Evolutionary conservation across 305 asterid genomes (phyloP), one percentile per base, ranked within the genome.

Genomic region (Fraxinus greggii): DNA sequence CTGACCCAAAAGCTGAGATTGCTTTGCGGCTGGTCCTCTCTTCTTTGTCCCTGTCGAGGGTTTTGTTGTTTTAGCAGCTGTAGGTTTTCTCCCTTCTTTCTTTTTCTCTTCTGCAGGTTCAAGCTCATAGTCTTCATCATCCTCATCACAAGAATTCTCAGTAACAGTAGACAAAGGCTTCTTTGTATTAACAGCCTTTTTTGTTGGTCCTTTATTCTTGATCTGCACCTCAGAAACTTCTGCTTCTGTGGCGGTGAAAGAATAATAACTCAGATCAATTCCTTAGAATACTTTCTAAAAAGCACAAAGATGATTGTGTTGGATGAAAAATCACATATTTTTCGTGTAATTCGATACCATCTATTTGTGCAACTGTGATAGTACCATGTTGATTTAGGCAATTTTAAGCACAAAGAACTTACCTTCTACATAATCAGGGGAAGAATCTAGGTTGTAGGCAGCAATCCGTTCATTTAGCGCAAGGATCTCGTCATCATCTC

Each of bases 351-450:
- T 23, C 32, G 4, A 19, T 56, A 5, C 67, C 24, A 56, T 56
- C 26, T 6, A n/a, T n/a, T 56, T 19, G 67, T 6, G 67, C 26
- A 5, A 45, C 12, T 45, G n/a, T 12, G 19, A 59, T 6, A 8
- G 42, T 73, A 32, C 13, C 33, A 17, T 72, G 15, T n/a, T 28
- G 77, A 42, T 70, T 21, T 65, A 72, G 33, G 21, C 36, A 63
- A n/a, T 36, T 74, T 63, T 23, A 7, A 63, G 77, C 67, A 73
- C 5, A 40, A 21, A 54, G 31, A 23, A 54, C 69, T 86, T 85
- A 92, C 98, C 97, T 67, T 89, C 94, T 23, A 90, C 61, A 13
- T 77, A 90, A 82, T 92, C 97, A 51, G 99, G 98, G 79, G 99
- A 94, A 63, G 98, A 90, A 79, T 92, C 92, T 17, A 94, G 86